Evolutionary conservation across 495 filamentous ascomycete species (phyloP), one percentile per base, ranked within the genome.

Genomic region (Pyrenula massariospora): DNA sequence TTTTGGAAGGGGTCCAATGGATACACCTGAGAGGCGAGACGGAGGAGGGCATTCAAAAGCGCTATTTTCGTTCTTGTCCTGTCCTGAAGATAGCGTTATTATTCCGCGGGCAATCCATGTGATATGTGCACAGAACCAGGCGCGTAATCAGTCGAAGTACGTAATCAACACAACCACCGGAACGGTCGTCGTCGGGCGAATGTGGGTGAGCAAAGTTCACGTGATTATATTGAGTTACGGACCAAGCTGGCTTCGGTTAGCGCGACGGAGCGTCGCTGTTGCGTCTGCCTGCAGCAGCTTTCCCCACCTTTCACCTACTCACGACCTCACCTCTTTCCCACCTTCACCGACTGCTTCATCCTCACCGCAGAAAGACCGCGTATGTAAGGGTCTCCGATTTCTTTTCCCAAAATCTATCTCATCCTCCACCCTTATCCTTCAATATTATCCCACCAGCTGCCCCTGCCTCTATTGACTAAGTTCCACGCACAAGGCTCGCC

Each of bases 321-420:
- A 42, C 31, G 31, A 42, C 31, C 31, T 42, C 31, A 42, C 31
- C 31, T 42, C 31, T 15, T 42, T 42, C 31, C 31, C 5, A 42
- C 31, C 31, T n/a, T 42, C 31, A 42, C 31, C 31, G 31, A 42
- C 31, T 42, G 8, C 31, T 42, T 42, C 31, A 42, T 42, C 31
- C 31, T 42, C 31, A 42, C 31, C 15, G 15, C 31, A 42, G 31
- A 5, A 8, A 42, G 31, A n/a, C n/a, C n/a, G n/a, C n/a, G n/a
- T n/a, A n/a, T n/a, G n/a, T n/a, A n/a, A n/a, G n/a, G n/a, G 22
- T 63, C 68, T 31, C 58, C 66, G 52, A 52, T 19, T 19, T 36
- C 49, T 23, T 49, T n/a, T 49, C 23, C 42, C 25, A 49, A 19
- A 19, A 57, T 51, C 31, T 24, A 21, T n/a, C n/a, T n/a, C n/a